phyloP scores from a whole-genome alignment of 495 filamentous ascomycete species.

The Annulohypoxylon moriforme region DNA sequence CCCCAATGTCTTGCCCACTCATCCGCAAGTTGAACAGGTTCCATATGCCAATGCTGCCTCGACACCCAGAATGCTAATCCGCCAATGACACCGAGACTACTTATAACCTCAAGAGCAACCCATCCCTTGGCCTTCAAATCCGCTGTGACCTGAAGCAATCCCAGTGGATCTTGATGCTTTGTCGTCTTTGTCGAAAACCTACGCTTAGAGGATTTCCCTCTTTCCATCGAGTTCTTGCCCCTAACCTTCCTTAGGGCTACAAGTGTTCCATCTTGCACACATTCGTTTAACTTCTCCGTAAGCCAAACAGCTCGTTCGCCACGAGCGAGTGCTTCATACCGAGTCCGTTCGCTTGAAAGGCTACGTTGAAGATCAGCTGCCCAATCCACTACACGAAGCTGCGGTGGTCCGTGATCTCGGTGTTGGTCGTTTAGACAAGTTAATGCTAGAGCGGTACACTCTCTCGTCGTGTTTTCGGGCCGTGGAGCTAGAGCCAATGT shows the following conservation, averaged over 20 bases:
- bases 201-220: constrained; percentile 33
- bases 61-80: constrained; percentile 75
- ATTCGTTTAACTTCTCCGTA: constrained; percentile 78
- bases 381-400: constrained; percentile 88
- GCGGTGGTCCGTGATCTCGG: constrained; percentile 77
- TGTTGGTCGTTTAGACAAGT: constrained; percentile 77
- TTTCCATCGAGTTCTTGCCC: constrained; percentile 26
- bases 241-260: constrained; percentile 52
- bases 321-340: constrained; percentile 76
- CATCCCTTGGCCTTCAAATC: constrained; percentile 73
- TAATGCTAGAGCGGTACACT: constrained; percentile 69
- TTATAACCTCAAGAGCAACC: constrained; percentile 80
- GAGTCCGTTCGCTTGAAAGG: constrained; percentile 80
- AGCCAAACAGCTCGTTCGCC: constrained; percentile 85
- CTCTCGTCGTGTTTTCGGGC: neutral
- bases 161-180: constrained; percentile 75
- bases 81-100: constrained; percentile 77
- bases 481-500: constrained; percentile 13
- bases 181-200: constrained; percentile 50
- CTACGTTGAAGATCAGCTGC: constrained; percentile 88
- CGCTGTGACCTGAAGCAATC: constrained; percentile 76
- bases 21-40: constrained; percentile 39
- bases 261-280: constrained; percentile 76
- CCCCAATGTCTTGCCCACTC: constrained; percentile 44
- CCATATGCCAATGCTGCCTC: constrained; percentile 46